A percentile compares a stretch with the other conserved stretches of the same genome.
These are phyloP conservation scores for Populus davidiana DNA, from an alignment of 345 rosid genomes.

Conservation along the genomic window DNA sequence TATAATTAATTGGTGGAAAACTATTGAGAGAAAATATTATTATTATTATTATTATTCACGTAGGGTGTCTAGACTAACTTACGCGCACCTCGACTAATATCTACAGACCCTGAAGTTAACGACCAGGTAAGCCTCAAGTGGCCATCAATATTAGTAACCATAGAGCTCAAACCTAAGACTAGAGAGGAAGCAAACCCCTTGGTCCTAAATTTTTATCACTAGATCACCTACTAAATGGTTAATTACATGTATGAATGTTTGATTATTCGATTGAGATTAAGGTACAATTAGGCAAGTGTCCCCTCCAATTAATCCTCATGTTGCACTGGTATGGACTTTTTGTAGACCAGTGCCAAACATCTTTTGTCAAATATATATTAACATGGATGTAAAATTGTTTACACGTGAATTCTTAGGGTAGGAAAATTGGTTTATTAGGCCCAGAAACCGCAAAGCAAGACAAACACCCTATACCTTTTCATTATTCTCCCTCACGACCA, in stretches of 20 bases:
- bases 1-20: slow-evolving; percentile 10
- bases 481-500: too few relatives aligned
- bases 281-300: slow-evolving; percentile 16
- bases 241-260: background rate
- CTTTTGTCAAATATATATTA: background rate
- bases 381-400: background rate
- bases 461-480: too few relatives aligned
- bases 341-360: background rate
- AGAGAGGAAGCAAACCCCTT: too few relatives aligned
- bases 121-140: too few relatives aligned
- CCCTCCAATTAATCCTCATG: slow-evolving; percentile 35
- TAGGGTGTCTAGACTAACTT: too few relatives aligned
- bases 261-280: background rate
- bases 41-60: too few relatives aligned
- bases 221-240: too few relatives aligned
- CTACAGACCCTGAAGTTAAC: too few relatives aligned
- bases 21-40: background rate
- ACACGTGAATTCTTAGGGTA: background rate
- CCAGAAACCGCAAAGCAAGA: background rate
- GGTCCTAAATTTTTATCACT: too few relatives aligned
- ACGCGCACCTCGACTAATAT: too few relatives aligned
- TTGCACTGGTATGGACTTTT: slow-evolving; percentile 15
- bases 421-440: background rate
- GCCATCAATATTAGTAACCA: too few relatives aligned
- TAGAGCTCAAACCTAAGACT: too few relatives aligned